These are phyloP conservation scores for Penicillium paradoxum DNA, from an alignment of 495 filamentous ascomycete species.

Conservation along the genomic window DNA sequence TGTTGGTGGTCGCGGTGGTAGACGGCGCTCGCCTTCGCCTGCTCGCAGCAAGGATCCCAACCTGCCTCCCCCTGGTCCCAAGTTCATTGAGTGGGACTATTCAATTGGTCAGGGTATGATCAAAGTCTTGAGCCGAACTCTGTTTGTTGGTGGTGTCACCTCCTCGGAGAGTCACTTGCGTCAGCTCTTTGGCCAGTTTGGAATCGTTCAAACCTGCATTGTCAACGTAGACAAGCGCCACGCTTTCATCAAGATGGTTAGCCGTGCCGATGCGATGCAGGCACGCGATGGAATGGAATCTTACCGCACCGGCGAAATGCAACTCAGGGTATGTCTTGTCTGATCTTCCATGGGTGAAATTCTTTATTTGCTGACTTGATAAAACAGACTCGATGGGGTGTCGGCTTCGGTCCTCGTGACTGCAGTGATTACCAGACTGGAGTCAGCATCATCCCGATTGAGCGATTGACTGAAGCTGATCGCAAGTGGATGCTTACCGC, in stretches of 20 bases:
- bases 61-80: conserved; percentile 57
- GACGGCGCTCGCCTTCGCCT: conserved; percentile 58
- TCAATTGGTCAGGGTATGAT: conserved; percentile 68
- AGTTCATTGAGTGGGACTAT: conserved; percentile 77
- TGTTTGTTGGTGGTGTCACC: conserved; percentile 96
- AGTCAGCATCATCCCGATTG: conserved; percentile 88
- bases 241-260: conserved; percentile 98
- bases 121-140: conserved; percentile 89
- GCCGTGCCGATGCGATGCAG: conserved; percentile 71
- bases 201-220: conserved; percentile 91
- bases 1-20: conserved; percentile 39
- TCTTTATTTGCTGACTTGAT: background rate
- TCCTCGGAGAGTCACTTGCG: conserved; percentile 77
- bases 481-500: conserved; percentile 96
- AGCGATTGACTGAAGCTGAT: conserved; percentile 90
- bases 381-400: conserved; percentile 84
- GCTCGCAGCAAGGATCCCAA: conserved; percentile 44
- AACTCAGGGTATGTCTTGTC: conserved; percentile 63
- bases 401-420: conserved; percentile 94
- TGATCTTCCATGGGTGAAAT: conserved; percentile 5
- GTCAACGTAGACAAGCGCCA: conserved; percentile 96
- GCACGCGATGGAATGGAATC: conserved; percentile 93
- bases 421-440: conserved; percentile 94
- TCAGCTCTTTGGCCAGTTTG: conserved; percentile 69
- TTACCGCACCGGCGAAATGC: conserved; percentile 62